These are phyloP conservation scores for Neonectria neomacrospora DNA, from an alignment of 2,329 filamentous ascomycete genomes.

Conservation along the genomic window DNA sequence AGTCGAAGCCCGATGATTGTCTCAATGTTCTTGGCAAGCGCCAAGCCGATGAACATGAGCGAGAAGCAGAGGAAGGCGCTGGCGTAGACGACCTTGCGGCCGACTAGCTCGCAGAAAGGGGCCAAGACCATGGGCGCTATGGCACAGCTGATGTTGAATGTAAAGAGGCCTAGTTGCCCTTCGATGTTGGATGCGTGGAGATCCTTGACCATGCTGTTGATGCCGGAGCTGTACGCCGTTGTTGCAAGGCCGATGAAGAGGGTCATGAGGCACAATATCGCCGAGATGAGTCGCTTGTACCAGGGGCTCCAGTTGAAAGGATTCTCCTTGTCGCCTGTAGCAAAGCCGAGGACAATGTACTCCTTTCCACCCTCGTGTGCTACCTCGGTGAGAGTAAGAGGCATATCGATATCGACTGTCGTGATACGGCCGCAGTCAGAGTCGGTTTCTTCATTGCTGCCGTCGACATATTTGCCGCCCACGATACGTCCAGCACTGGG, in stretches of 20 bases:
- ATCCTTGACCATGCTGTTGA: constrained; percentile 32
- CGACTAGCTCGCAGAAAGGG: constrained; percentile 36
- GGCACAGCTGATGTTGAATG: constrained; percentile 39
- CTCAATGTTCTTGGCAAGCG: constrained; percentile 34
- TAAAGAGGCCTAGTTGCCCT: constrained; percentile 37
- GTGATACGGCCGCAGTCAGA: constrained; percentile 34
- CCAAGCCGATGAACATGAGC: constrained; percentile 35
- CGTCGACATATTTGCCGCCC: constrained; percentile 36
- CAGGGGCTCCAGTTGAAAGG: constrained; percentile 40
- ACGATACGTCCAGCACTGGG: constrained; percentile 33
- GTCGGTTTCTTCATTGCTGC: constrained; percentile 29
- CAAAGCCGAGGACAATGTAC: constrained; percentile 37
- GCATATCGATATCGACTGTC: constrained; percentile 37
- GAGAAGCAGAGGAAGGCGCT: constrained; percentile 36
- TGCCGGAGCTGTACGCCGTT: constrained; percentile 37
- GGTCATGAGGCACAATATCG: constrained; percentile 39
- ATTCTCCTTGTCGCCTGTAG: constrained; percentile 38
- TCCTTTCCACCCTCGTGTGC: constrained; percentile 35
- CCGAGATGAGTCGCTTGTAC: constrained; percentile 39
- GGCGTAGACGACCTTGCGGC: constrained; percentile 37
- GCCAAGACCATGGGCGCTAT: constrained; percentile 35
- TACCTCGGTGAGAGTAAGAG: constrained; percentile 33
- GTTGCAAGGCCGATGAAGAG: constrained; percentile 38
- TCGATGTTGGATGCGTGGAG: constrained; percentile 34
- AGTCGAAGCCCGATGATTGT: constrained; percentile 38